phyloP scores from a whole-genome alignment of 23 red algal genomes.

The Gracilaria vermiculophylla region DNA sequence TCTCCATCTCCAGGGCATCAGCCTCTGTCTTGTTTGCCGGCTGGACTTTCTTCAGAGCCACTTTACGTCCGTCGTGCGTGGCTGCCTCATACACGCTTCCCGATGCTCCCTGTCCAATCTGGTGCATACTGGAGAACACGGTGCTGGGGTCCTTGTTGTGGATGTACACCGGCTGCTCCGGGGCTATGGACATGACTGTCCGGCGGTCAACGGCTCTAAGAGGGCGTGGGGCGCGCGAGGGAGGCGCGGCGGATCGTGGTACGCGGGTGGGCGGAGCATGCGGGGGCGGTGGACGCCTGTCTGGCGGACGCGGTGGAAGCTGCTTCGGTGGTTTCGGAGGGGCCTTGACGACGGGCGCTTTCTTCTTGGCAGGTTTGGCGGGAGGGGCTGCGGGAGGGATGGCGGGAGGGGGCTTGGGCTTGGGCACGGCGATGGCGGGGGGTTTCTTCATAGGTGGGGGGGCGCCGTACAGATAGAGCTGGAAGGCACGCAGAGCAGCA shows the following conservation, averaged over 20 bases:
- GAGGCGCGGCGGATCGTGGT: neutral
- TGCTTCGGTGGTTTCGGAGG: neutral
- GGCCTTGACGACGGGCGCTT: neutral
- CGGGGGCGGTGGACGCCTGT: neutral
- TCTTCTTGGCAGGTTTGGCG: neutral
- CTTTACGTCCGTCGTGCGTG: conserved; percentile 33
- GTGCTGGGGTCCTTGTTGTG: conserved; percentile 76
- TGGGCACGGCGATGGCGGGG: neutral
- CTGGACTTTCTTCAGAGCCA: conserved; percentile 94
- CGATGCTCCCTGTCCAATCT: conserved; percentile 84
- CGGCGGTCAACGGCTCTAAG: neutral
- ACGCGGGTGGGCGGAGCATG: neutral
- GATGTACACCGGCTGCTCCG: conserved; percentile 69
- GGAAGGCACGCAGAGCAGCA: conserved; percentile 56
- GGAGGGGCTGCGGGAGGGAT: neutral
- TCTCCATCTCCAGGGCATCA: conserved; percentile 86
- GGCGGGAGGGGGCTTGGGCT: neutral
- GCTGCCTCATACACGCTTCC: conserved; percentile 83
- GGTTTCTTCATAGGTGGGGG: conserved; percentile 20
- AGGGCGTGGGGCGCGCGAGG: neutral
- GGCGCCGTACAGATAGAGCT: conserved; percentile 60
- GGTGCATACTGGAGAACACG: conserved; percentile 65
- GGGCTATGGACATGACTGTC: conserved; percentile 60
- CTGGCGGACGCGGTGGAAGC: conserved; percentile 15
- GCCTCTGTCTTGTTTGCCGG: conserved; percentile 51